Percentiles rank a stretch among this genome's conserved stretches.
Conservation (phyloP, 2,329 filamentous ascomycete genomes). For the Chalaropsis ovoidea region DNA sequence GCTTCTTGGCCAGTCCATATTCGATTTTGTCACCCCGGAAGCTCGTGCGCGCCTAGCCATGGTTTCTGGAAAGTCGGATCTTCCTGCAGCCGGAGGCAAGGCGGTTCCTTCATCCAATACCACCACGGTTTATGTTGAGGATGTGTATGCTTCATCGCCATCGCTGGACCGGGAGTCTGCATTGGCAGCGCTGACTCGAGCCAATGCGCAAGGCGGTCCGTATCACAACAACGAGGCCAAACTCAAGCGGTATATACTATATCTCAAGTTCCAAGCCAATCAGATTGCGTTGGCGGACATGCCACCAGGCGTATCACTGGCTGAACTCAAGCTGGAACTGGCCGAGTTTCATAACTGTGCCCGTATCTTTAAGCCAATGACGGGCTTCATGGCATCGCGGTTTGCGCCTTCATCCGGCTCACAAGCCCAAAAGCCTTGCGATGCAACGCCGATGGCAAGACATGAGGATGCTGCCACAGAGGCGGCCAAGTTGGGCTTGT, state of each 20-base stretch:
- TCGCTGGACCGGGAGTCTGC: slow-evolving; percentile 57
- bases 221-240: slow-evolving; percentile 78
- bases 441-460: slow-evolving; percentile 31
- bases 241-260: slow-evolving; percentile 66
- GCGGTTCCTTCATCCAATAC: slow-evolving; percentile 50
- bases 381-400: slow-evolving; percentile 81
- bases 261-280: slow-evolving; percentile 50
- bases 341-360: slow-evolving; percentile 59
- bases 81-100: slow-evolving; percentile 70
- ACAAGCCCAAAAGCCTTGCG: slow-evolving; percentile 30
- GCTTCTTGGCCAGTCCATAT: slow-evolving; percentile 86
- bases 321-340: slow-evolving; percentile 66
- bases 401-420: slow-evolving; percentile 61
- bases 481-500: slow-evolving; percentile 86
- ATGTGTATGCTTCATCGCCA: slow-evolving; percentile 43
- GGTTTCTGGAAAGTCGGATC: slow-evolving; percentile 62
- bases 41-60: slow-evolving; percentile 66
- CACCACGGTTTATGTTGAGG: slow-evolving; percentile 47
- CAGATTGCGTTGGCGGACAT: slow-evolving; percentile 33
- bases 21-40: slow-evolving; percentile 76
- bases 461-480: slow-evolving; percentile 63
- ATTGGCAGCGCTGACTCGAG: slow-evolving; percentile 56
- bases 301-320: slow-evolving; percentile 37
- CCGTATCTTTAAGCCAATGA: slow-evolving; percentile 79
- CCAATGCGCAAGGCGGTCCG: slow-evolving; percentile 57